Conservation (phyloP, 306 rosid genomes). For the Begonia fuchsioides region DNA sequence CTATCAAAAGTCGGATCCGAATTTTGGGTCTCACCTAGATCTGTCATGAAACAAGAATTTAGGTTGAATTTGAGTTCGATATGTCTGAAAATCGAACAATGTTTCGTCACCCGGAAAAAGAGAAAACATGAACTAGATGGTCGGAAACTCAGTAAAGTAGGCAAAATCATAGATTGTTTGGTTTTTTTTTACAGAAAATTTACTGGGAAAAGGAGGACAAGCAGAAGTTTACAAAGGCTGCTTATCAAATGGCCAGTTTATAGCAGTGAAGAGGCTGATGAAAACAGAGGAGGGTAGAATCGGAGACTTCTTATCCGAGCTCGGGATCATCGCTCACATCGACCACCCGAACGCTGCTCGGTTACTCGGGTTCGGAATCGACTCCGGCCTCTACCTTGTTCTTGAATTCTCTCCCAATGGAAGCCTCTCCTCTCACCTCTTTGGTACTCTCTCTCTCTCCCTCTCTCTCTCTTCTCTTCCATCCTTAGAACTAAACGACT, state of each 20-base stretch:
- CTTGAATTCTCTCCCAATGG: constrained; percentile 61
- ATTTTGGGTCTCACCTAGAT: too few relatives aligned
- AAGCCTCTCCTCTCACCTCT: constrained; percentile 73
- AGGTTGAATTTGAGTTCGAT: too few relatives aligned
- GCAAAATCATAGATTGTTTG: not conserved
- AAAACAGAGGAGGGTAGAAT: constrained; percentile 54
- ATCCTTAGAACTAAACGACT: not conserved
- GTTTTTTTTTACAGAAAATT: constrained; percentile 33
- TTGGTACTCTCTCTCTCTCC: constrained; percentile 32
- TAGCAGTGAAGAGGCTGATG: constrained; percentile 76
- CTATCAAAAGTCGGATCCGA: too few relatives aligned
- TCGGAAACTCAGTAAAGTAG: too few relatives aligned
- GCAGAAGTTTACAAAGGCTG: constrained; percentile 83
- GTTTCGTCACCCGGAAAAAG: too few relatives aligned
- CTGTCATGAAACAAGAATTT: too few relatives aligned
- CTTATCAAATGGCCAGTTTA: constrained; percentile 48
- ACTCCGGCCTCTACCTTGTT: constrained; percentile 63
- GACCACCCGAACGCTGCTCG: constrained; percentile 66
- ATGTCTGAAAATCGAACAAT: too few relatives aligned
- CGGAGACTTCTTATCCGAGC: constrained; percentile 68
- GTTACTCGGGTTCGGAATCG: constrained; percentile 72
- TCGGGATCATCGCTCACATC: constrained; percentile 86
- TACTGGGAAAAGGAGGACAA: constrained; percentile 86
- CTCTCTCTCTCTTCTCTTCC: not conserved
- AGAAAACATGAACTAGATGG: constrained; percentile 1